Evolutionary conservation across 2,329 filamentous ascomycete species (phyloP).

Genomic region (Botrytis cinerea): DNA sequence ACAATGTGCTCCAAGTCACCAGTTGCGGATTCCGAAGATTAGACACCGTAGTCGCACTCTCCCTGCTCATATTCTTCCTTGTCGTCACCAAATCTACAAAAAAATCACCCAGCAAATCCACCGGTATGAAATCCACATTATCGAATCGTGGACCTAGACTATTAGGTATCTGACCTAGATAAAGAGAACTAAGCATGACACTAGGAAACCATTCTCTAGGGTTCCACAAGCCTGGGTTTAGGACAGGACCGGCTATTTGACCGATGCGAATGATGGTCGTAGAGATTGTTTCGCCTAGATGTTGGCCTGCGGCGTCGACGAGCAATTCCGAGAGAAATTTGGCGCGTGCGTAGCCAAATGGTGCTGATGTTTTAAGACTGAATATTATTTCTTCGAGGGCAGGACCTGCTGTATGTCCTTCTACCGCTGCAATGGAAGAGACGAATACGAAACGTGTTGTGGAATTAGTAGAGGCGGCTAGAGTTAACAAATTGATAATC

Average conservation of each 20-base stretch:
- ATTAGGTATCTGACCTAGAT: no score
- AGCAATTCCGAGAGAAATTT: slow-evolving; percentile 40
- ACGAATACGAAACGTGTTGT: slow-evolving; percentile 31
- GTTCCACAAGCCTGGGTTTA: slow-evolving; percentile 53
- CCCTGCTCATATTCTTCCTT: neutral
- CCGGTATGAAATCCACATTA: no score
- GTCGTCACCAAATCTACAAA: neutral
- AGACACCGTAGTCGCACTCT: neutral
- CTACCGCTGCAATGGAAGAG: slow-evolving; percentile 32
- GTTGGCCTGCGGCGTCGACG: slow-evolving; percentile 38
- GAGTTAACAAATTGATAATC: slow-evolving; percentile 44
- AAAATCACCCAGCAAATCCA: no score
- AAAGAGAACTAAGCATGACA: no score
- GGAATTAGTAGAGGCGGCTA: slow-evolving; percentile 22
- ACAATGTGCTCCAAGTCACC: neutral
- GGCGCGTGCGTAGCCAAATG: neutral
- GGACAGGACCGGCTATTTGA: slow-evolving; percentile 48
- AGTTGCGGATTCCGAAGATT: neutral
- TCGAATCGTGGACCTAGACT: no score
- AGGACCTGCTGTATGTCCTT: neutral
- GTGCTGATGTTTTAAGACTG: neutral
- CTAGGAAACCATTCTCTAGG: slow-evolving; percentile 5
- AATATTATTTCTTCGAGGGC: no score
- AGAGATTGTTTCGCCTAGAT: neutral
- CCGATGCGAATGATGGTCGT: slow-evolving; percentile 47